Evolutionary conservation across 768 basidiomycete species (phyloP).

Genomic region (Mycena vulgaris): DNA sequence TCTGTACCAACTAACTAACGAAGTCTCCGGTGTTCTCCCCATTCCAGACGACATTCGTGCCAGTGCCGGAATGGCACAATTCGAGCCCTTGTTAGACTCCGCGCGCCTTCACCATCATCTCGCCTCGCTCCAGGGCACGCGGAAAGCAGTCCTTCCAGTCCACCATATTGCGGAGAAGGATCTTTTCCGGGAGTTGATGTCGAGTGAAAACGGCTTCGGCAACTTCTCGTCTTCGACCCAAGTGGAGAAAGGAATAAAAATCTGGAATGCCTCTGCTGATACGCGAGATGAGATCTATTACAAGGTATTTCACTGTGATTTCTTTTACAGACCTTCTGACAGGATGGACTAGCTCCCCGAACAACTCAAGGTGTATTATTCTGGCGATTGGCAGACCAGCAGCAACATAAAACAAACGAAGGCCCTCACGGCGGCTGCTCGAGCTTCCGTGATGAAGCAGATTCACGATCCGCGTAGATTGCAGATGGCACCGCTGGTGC

Average conservation of each 20-base stretch:
- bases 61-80: not conserved
- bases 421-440: not conserved
- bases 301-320: not conserved
- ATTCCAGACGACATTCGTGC: not conserved
- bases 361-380: slow-evolving; percentile 5
- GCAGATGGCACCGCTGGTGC: no score
- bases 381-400: not conserved
- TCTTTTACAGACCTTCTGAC: not conserved
- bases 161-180: not conserved
- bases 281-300: not conserved
- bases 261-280: not conserved
- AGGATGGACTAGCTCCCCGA: not conserved
- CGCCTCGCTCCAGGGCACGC: not conserved
- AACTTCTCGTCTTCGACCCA: not conserved
- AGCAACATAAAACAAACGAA: not conserved
- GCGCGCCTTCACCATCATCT: not conserved
- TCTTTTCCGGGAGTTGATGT: not conserved
- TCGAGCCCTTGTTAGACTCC: not conserved
- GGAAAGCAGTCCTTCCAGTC: not conserved
- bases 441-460: not conserved
- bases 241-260: not conserved
- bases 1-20: not conserved
- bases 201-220: not conserved
- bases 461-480: not conserved
- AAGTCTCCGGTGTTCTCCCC: not conserved